These are phyloP conservation scores for Trichoderma sp. DNA, from an alignment of 2,329 filamentous ascomycete genomes.

Conservation along the genomic window DNA sequence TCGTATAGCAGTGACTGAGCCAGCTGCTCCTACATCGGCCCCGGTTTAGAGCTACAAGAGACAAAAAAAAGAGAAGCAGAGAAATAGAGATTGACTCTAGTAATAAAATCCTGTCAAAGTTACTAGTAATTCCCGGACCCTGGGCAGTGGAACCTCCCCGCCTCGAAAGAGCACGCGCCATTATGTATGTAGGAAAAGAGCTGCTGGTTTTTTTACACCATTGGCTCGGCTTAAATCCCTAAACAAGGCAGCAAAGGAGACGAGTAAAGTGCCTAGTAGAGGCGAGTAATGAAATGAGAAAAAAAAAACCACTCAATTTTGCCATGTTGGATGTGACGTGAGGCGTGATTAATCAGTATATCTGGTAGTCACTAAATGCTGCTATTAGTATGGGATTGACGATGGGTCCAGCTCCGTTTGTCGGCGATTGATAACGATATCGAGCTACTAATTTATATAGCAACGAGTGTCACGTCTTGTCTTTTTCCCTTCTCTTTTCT, in stretches of 20 bases:
- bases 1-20: neutral
- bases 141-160: conserved; percentile 13
- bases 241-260: neutral
- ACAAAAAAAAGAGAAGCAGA: neutral
- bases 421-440: conserved; percentile 13
- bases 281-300: neutral
- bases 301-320: conserved; percentile 5
- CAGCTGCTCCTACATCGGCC: conserved; percentile 20
- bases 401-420: conserved; percentile 23
- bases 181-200: neutral
- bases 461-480: neutral
- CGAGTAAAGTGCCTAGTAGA: neutral
- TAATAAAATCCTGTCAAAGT: conserved; percentile 21
- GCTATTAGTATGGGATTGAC: neutral
- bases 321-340: neutral
- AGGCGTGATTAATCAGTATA: neutral
- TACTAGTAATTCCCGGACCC: conserved; percentile 13
- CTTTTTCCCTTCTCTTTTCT: neutral
- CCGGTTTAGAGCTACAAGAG: neutral
- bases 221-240: neutral
- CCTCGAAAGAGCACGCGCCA: neutral
- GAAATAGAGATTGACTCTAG: neutral
- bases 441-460: conserved; percentile 14
- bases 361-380: neutral
- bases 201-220: neutral